A percentile compares a stretch with the other conserved stretches of the same genome.
phyloP scores from a whole-genome alignment of 306 rosid species.

The Vachellia collinsii region DNA sequence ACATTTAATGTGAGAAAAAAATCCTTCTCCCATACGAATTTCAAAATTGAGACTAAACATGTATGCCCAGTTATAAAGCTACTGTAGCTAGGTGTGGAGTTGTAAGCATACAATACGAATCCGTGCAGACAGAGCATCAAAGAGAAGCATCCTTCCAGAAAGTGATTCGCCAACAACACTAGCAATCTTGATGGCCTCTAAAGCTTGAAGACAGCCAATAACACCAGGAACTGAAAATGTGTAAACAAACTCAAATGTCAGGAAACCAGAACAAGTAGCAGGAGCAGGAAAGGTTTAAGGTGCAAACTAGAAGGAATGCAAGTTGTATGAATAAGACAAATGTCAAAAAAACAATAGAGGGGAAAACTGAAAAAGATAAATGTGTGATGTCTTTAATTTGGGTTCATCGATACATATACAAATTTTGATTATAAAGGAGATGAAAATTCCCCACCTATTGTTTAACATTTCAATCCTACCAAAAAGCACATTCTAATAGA shows the following conservation, averaged over 20 bases:
- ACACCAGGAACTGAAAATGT: constrained; percentile 87
- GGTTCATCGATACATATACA: constrained; percentile 7
- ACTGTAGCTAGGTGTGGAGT: constrained; percentile 25
- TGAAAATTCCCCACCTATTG: constrained; percentile 6
- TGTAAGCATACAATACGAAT: constrained; percentile 72
- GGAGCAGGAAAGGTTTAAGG: background rate
- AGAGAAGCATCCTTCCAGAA: constrained; percentile 88
- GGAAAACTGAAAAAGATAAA: background rate
- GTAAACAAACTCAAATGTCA: constrained; percentile 17
- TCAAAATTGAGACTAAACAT: background rate
- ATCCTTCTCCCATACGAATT: background rate
- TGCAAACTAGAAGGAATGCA: constrained; percentile 2
- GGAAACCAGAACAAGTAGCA: constrained; percentile 1
- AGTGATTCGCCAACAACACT: constrained; percentile 89
- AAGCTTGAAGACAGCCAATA: constrained; percentile 97
- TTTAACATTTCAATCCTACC: constrained; percentile 12
- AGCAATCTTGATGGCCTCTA: constrained; percentile 93
- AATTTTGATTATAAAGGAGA: background rate
- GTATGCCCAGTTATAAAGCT: background rate
- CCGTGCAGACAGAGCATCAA: constrained; percentile 81
- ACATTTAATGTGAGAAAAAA: background rate
- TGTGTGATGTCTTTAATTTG: constrained; percentile 5
- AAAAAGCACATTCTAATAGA: background rate
- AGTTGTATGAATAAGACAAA: constrained; percentile 21
- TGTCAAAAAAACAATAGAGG: background rate